These are phyloP conservation scores for Clarireedia homoeocarpa DNA, from an alignment of 2,329 filamentous ascomycete species.

Conservation along the genomic window DNA sequence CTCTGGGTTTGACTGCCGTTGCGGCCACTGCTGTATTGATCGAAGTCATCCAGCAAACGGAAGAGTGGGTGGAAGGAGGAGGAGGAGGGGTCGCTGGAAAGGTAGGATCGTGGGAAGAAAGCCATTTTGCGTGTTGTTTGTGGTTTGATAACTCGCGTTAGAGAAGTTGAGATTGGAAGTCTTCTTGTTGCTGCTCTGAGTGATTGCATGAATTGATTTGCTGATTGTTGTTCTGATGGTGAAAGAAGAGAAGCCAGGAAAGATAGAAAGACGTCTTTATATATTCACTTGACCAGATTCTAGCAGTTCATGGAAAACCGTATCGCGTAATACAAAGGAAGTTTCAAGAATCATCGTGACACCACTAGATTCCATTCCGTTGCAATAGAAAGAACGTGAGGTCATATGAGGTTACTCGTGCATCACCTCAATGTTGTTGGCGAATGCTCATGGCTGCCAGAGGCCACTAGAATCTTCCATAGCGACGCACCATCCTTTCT, in stretches of 20 bases:
- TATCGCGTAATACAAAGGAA: not conserved
- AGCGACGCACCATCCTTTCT: not conserved
- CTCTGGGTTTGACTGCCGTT: constrained; percentile 12
- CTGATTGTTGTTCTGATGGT: constrained; percentile 9
- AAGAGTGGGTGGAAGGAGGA: constrained; percentile 52
- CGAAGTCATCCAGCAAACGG: constrained; percentile 57
- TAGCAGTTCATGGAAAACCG: constrained; percentile 6
- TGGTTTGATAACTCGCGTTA: constrained; percentile 19
- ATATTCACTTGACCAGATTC: constrained; percentile 4
- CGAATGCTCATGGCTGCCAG: not conserved
- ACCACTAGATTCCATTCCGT: not conserved
- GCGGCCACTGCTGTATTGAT: constrained; percentile 39
- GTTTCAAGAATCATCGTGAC: not conserved
- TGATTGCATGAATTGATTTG: constrained; percentile 9
- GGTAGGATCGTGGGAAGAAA: constrained; percentile 48
- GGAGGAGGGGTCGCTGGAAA: constrained; percentile 24
- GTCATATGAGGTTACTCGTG: not conserved
- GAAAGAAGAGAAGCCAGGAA: not conserved
- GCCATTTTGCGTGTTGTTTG: constrained; percentile 43
- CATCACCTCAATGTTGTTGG: not conserved
- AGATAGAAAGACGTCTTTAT: constrained; percentile 1
- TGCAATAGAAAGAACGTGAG: not conserved
- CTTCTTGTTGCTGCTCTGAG: constrained; percentile 2
- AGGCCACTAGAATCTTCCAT: constrained; percentile 1
- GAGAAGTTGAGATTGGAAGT: constrained; percentile 6